A percentile compares a stretch with the other conserved stretches of the same genome.
Conservation (phyloP, 1,139 yeast genomes). For the Nakaseomyces bracarensis region DNA sequence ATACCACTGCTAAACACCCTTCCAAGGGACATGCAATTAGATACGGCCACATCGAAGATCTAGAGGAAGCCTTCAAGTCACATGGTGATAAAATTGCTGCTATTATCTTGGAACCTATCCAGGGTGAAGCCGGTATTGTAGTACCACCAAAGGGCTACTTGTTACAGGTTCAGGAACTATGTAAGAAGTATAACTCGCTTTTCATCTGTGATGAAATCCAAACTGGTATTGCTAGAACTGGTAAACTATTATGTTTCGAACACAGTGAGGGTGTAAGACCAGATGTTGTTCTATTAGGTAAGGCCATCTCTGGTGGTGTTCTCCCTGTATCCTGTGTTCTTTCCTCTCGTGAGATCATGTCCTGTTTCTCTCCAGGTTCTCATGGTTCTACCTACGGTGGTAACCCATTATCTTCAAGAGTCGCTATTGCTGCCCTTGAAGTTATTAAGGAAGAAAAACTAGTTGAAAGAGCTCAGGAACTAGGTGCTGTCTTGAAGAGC, state of each 20-base stretch:
- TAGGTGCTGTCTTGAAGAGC: slow-evolving; percentile 65
- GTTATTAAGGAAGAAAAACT: slow-evolving; percentile 83
- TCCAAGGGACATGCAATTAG: slow-evolving; percentile 41
- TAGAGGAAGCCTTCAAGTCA: slow-evolving; percentile 69
- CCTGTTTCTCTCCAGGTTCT: slow-evolving; percentile 86
- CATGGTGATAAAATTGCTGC: slow-evolving; percentile 93
- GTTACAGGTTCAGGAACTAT: slow-evolving; percentile 59
- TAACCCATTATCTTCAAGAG: slow-evolving; percentile 90
- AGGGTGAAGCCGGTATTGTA: slow-evolving; percentile 97
- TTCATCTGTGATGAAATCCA: slow-evolving; percentile 95
- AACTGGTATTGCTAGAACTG: slow-evolving; percentile 97
- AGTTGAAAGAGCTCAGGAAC: slow-evolving; percentile 63
- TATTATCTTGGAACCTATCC: slow-evolving; percentile 87
- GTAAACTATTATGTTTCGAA: slow-evolving; percentile 85
- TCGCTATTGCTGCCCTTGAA: slow-evolving; percentile 87
- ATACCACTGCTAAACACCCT: slow-evolving; percentile 77
- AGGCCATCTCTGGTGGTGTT: slow-evolving; percentile 94
- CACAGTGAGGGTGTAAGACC: slow-evolving; percentile 75
- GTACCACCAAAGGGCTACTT: slow-evolving; percentile 85
- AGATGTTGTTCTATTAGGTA: slow-evolving; percentile 80
- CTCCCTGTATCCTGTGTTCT: slow-evolving; percentile 87
- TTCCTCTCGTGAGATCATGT: slow-evolving; percentile 82
- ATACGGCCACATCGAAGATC: slow-evolving; percentile 78
- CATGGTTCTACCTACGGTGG: slow-evolving; percentile 99
- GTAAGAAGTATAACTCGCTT: slow-evolving; percentile 76